Evolutionary conservation across 495 filamentous ascomycete species (phyloP), one percentile per base, ranked within the genome.

Genomic region (Aspergillus biplanus): DNA sequence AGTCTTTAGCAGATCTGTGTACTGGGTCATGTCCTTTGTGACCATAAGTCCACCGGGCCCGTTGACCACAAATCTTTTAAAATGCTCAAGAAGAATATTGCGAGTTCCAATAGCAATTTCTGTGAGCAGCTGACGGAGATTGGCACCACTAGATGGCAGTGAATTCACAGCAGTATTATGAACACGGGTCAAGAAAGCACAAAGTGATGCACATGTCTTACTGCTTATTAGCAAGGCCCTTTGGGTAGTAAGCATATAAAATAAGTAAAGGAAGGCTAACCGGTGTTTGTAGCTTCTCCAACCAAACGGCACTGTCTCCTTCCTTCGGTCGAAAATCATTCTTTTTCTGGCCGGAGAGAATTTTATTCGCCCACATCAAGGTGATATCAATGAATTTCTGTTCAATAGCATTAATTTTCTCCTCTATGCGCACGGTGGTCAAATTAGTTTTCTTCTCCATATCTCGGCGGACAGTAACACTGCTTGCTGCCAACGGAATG

Each of bases 41-140:
- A 98, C 92, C 86, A 97, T 93, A 47, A 99, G 82, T 1, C 92
- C 95, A 52, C 96, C 96, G 0, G 93, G 90, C 35, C 92, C 90
- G 71, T 90, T 96, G 46, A 98, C 92, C 49, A 85, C 85, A 77
- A 96, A 98, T 66, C 91, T 92, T 69, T 95, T 96, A 77, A 98
- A 90, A 77, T 99, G 96, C 64, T 93, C 91, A 56, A 98, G 86
- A 18, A 99, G 80, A 3, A 94, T 81, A 34, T 76, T 78, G 61
- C 92, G 89, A 33, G 95, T 83, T 55, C 89, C 89, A 12, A 91
- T 74, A 31, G 92, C 93, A 33, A 98, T 87, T 77, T 98, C 96
- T n/a, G 86, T 88, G 60, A 87, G 83, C 66, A 98, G 89, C 35
- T 88, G 78, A 31, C 87, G 85, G 6, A 95, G 80, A 69, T 97